Evolutionary conservation across 108 stramenopile species (phyloP), one percentile per base, ranked within the genome.

Genomic region (Cyclotella sp.): DNA sequence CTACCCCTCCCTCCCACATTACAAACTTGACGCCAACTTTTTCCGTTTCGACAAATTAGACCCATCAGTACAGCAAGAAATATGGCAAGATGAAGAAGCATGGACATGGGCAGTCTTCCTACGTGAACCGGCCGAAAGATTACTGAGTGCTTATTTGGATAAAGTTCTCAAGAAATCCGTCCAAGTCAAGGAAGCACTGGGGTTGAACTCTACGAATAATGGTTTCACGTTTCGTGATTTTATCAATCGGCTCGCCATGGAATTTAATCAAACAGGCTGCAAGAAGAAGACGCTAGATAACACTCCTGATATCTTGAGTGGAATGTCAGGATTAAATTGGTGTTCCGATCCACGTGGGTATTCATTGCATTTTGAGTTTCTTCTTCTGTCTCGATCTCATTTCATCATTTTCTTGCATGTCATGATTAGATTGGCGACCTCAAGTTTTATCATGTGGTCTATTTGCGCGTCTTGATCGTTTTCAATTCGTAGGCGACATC

Each of bases 391-490:
- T 64, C 28, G 29, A 21, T 47, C 26, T 11, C 13, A 43, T 46
- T 42, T 24, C 44, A 49, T 51, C 29, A 24, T 41, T 6, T 18
- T 3, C 18, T 22, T 57, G 24, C n/a, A 34, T 18, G 11, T 27
- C 12, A 6, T 57, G 24, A 28, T 18, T 9, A 76, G 75, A 88
- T 39, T 88, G 85, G 85, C 28, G 63, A 46, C 87, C 87, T 0
- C 87, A 88, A 60, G 16, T 62, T 11, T 74, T 77, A 59, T 73
- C 75, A 27, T 88, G 87, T 52, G 87, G 87, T 5, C n/a, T 88
- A 39, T 78, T 61, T 28, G 51, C 84, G 28, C 59, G 62, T 18
- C 63, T 88, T 16, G 72, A 77, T 14, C 63, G 82, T 18, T 85
- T 88, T 41, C 70, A 84, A 55, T 88, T 86, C 62, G 51, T 88